Conservation (phyloP, 2,329 filamentous ascomycete genomes). For the Aureobasidium uvarum region DNA sequence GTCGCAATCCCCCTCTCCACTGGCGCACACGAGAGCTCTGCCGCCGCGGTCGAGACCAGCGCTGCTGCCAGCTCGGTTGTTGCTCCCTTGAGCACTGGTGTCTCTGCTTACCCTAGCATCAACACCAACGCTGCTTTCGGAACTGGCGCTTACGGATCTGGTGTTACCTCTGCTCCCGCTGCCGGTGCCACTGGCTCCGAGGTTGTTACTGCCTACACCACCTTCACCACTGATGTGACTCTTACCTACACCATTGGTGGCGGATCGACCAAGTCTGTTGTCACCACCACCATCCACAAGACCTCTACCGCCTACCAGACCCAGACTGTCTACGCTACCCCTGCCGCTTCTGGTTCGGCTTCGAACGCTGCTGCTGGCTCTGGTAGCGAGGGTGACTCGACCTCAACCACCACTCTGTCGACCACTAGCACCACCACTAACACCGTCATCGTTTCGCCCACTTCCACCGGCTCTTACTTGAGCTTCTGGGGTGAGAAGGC, state of each 20-base stretch:
- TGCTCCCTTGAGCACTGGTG: slow-evolving; percentile 26
- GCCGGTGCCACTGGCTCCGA: slow-evolving; percentile 26
- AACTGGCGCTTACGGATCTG: slow-evolving; percentile 28
- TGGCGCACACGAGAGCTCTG: slow-evolving; percentile 20
- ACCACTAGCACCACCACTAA: slow-evolving; percentile 38
- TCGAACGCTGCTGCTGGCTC: not conserved
- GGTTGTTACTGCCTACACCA: slow-evolving; percentile 30
- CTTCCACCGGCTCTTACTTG: slow-evolving; percentile 18
- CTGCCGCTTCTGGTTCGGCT: slow-evolving; percentile 14
- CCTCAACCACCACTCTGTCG: slow-evolving; percentile 38
- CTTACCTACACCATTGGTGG: slow-evolving; percentile 40
- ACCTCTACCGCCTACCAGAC: slow-evolving; percentile 37
- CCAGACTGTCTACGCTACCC: slow-evolving; percentile 25
- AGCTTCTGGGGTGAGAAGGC: slow-evolving; percentile 25
- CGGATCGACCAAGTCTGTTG: slow-evolving; percentile 36
- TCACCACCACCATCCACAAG: slow-evolving; percentile 38
- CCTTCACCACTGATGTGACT: slow-evolving; percentile 36
- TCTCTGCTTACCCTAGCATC: slow-evolving; percentile 23
- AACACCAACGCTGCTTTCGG: slow-evolving; percentile 30
- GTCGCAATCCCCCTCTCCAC: slow-evolving; percentile 25
- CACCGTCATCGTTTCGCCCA: slow-evolving; percentile 27
- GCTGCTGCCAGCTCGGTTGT: slow-evolving; percentile 26
- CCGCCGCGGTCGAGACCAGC: slow-evolving; percentile 18
- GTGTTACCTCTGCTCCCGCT: slow-evolving; percentile 28
- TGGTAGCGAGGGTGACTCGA: not conserved